phyloP scores from a whole-genome alignment of 306 rosid genomes.

The Trichosanthes truncata region DNA sequence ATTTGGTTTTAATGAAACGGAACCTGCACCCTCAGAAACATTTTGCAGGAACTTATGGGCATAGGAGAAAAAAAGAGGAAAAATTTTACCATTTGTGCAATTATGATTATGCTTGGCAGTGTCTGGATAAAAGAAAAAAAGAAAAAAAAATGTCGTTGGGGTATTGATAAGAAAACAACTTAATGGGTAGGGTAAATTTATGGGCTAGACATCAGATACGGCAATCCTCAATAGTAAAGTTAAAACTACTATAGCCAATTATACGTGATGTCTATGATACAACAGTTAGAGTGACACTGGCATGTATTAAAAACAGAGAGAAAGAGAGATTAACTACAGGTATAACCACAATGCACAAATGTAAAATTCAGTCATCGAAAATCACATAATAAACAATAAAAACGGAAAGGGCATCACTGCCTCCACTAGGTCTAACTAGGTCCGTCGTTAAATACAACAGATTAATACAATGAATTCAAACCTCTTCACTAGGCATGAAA shows the following conservation, averaged over 20 bases:
- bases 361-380: not conserved
- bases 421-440: not conserved
- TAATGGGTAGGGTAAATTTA: not conserved
- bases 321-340: not conserved
- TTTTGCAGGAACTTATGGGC: not conserved
- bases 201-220: not conserved
- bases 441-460: not conserved
- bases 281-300: not conserved
- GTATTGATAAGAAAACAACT: not conserved
- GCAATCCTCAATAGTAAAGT: not conserved
- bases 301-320: not conserved
- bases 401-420: not conserved
- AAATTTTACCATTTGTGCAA: not conserved
- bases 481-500: not conserved
- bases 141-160: not conserved
- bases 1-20: not conserved
- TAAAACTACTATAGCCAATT: not conserved
- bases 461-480: not conserved
- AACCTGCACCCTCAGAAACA: not conserved
- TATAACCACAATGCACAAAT: not conserved
- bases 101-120: not conserved
- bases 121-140: not conserved
- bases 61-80: not conserved
- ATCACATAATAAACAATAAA: not conserved
- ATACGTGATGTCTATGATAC: not conserved